phyloP scores from a whole-genome alignment of 2,329 filamentous ascomycete genomes.

The Coleophoma crateriformis region DNA sequence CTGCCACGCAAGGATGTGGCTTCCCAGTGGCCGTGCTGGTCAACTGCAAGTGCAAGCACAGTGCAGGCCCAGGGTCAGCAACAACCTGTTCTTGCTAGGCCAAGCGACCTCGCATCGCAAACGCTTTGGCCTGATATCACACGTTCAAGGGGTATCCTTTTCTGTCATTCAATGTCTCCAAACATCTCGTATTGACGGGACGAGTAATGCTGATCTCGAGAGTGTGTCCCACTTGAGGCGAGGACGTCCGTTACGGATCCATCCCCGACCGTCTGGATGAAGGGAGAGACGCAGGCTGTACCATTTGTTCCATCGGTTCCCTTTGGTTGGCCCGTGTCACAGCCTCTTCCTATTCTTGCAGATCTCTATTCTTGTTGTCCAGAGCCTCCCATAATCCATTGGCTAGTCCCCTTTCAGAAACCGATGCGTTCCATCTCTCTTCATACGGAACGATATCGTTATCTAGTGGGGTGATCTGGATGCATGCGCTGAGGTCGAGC shows the following conservation, averaged over 20 bases:
- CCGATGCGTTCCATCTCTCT: background rate
- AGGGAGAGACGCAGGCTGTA: no score
- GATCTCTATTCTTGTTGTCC: background rate
- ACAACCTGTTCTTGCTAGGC: background rate
- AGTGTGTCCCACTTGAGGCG: background rate
- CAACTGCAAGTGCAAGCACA: background rate
- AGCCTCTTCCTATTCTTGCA: background rate
- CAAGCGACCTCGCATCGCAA: background rate
- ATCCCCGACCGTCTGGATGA: background rate
- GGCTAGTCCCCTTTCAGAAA: background rate
- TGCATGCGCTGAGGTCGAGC: background rate
- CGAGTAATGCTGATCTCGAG: background rate
- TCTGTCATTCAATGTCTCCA: background rate
- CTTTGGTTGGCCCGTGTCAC: background rate
- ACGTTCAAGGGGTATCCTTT: background rate
- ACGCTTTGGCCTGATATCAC: background rate
- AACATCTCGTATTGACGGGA: background rate
- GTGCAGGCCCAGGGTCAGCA: background rate
- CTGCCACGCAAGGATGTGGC: no score
- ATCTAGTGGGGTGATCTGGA: background rate
- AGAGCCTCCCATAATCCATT: background rate
- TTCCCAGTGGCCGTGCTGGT: background rate
- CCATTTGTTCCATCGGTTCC: background rate
- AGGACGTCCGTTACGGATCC: background rate
- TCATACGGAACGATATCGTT: background rate